Percentiles rank a stretch among this genome's conserved stretches.
Evolutionary conservation across 441 rosid genomes (phyloP).

Genomic region (Mallotus repandus): DNA sequence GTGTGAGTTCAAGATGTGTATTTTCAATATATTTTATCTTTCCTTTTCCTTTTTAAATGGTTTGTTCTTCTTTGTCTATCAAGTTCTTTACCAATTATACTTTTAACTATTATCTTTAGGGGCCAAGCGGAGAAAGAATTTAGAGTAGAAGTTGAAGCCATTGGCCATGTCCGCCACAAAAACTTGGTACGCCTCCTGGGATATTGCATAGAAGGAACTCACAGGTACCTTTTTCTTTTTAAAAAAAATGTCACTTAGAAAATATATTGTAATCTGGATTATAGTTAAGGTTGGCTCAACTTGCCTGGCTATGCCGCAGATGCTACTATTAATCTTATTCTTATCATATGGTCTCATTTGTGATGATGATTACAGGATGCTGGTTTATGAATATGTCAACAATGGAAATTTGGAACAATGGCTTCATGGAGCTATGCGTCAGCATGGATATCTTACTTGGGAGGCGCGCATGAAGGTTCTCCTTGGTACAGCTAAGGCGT

Average conservation of each 20-base stretch:
- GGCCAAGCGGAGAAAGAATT: constrained; percentile 99
- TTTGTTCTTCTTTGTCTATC: not conserved
- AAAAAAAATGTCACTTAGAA: not conserved
- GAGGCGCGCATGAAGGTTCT: constrained; percentile 90
- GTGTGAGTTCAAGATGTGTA: constrained; percentile 49
- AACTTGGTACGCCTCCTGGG: constrained; percentile 97
- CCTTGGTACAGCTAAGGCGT: constrained; percentile 97
- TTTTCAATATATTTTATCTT: not conserved
- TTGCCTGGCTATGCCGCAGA: not conserved
- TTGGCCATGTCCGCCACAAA: constrained; percentile 97
- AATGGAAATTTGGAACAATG: constrained; percentile 96
- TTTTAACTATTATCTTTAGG: constrained; percentile 36
- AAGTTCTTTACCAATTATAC: constrained; percentile 11
- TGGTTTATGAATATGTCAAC: constrained; percentile 94
- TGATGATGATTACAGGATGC: constrained; percentile 44
- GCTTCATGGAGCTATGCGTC: constrained; percentile 96
- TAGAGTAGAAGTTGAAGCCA: constrained; percentile 91
- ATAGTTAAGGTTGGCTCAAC: not conserved
- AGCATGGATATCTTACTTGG: constrained; percentile 91
- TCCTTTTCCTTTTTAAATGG: not conserved
- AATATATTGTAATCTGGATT: not conserved
- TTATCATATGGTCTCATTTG: constrained; percentile 7
- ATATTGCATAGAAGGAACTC: constrained; percentile 92
- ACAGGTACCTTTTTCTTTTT: constrained; percentile 49
- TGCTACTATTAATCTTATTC: constrained; percentile 4